Base-by-base conservation (phyloP, 345 rosid species). In the Lumnitzera littorea region DNA sequence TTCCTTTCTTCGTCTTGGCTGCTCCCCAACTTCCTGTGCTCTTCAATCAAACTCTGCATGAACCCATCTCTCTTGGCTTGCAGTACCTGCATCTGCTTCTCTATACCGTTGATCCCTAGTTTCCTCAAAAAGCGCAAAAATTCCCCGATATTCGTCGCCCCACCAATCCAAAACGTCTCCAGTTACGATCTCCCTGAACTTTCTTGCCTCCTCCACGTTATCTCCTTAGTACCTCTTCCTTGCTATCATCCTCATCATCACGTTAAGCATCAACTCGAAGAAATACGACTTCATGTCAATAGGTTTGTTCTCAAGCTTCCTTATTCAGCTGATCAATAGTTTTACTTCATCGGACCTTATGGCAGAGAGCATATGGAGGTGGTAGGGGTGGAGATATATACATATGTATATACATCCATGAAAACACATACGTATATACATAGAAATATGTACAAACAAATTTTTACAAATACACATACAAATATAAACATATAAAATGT, bases 1-100 rank as follows among this genome's bases (percentile, higher is more conserved):
- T 62, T 70, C 43, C 63, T 67, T 57, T 27, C 62, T 0, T 65
- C 20, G 20, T 20, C 53, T 55, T 4, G 12, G 4, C 15, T 49
- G 15, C 13, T 68, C 58, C 55, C 10, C 5, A 13, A 66, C 36
- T 62, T 80, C 63, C 72, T 71, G 24, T 66, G 69, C 49, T 85
- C 78, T 16, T 83, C 90, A 29, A 88, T 49, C 70, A 82, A 67
- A 0, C 56, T 74, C 61, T 83, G 88, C 74, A 80, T 66, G 13
- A 85, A 74, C 23, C 12, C 56, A 48, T 82, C 85, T 68, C 81
- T 76, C 63, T 67, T 71, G 41, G 16, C 41, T 10, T 59, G 63
- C 48, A 65, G 63, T 17, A 27, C 49, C n/a, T 62, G 24, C 58
- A 71, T 10, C 49, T 49, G 71, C 67, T 51, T 71, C 57, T 81